Conservation (phyloP, 1,139 yeast species). For the Protomyces pachydermus region DNA sequence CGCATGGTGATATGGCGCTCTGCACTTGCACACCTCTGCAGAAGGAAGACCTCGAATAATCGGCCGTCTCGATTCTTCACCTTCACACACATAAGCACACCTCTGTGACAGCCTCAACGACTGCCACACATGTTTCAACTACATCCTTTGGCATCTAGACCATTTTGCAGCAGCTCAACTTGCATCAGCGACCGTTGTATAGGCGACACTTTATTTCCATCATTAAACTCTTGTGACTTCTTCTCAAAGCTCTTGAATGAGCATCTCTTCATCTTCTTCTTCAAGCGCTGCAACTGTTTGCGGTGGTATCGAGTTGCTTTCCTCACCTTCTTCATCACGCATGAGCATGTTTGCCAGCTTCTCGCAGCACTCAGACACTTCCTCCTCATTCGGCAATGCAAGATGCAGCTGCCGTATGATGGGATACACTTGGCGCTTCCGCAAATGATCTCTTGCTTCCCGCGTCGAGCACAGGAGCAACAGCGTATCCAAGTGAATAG, state of each 20-base stretch:
- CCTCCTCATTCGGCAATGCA: slow-evolving; percentile 53
- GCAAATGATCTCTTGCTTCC: slow-evolving; percentile 64
- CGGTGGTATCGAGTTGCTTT: slow-evolving; percentile 16
- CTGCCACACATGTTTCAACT: neutral
- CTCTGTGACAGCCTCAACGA: neutral
- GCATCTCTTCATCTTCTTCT: slow-evolving; percentile 26
- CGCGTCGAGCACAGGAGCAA: slow-evolving; percentile 67
- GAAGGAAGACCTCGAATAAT: slow-evolving; percentile 13
- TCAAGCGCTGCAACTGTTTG: slow-evolving; percentile 9
- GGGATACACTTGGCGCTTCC: slow-evolving; percentile 76
- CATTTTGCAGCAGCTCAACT: neutral
- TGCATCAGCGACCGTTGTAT: neutral
- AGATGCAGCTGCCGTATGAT: slow-evolving; percentile 79
- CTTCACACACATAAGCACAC: neutral
- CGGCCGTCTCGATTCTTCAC: neutral
- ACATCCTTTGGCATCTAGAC: neutral
- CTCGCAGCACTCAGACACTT: slow-evolving; percentile 49
- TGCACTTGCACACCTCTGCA: slow-evolving; percentile 63
- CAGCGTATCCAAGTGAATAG: slow-evolving; percentile 51
- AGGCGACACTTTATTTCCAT: neutral
- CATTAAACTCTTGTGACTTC: neutral
- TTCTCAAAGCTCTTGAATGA: slow-evolving; percentile 4
- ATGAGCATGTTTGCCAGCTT: slow-evolving; percentile 32
- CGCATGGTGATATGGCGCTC: slow-evolving; percentile 87
- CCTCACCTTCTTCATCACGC: slow-evolving; percentile 33